Evolutionary conservation across 495 filamentous ascomycete species (phyloP), one percentile per base, ranked within the genome.

Genomic region (Letharia lupina): DNA sequence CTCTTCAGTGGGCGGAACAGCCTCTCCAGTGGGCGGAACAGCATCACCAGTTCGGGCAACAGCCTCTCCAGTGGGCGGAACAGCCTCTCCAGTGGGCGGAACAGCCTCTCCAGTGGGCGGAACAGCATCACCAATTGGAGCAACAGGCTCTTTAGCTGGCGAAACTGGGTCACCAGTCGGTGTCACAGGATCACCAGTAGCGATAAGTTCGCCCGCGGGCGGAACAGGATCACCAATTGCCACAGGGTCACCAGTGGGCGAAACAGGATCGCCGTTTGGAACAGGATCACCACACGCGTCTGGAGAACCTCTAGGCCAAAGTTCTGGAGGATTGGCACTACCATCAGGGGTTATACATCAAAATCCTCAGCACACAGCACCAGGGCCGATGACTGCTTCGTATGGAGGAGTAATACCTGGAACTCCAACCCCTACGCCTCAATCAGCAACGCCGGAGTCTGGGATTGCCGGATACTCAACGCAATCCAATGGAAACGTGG

Each of bases 381-480:
- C 7, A 28, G 47, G 47, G 47, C 47, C 7, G n/a, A 28, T 28
- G n/a, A 50, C 45, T 8, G 45, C 45, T 48, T 44, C 41, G 41
- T 9, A 44, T 44, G 41, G 41, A 44, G 2, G 33, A 31, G 16
- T 54, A 4, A 15, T 54, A 6, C 20, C 10, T 50, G n/a, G n/a
- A 50, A 28, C 45, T 13, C 39, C 35, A 20, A 11, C 18, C 31
- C 15, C 23, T 28, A 52, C 37, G 16, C 20, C 33, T 11, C 61
- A 18, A 33, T 64, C 48, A 44, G n/a, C 48, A 33, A 31, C 28
- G 50, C 37, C n/a, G 31, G 20, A 31, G 45, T 54, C 40, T 11
- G 47, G 63, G 23, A 61, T 45, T 44, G 35, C 47, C 5, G 40
- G 45, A 65, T 31, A 47, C 20, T 41, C 42, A 35, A 64, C 62